Evolutionary conservation across 1,284 basidiomycete genomes (phyloP), one percentile per base, ranked within the genome.

Genomic region (Marasmius oreades): DNA sequence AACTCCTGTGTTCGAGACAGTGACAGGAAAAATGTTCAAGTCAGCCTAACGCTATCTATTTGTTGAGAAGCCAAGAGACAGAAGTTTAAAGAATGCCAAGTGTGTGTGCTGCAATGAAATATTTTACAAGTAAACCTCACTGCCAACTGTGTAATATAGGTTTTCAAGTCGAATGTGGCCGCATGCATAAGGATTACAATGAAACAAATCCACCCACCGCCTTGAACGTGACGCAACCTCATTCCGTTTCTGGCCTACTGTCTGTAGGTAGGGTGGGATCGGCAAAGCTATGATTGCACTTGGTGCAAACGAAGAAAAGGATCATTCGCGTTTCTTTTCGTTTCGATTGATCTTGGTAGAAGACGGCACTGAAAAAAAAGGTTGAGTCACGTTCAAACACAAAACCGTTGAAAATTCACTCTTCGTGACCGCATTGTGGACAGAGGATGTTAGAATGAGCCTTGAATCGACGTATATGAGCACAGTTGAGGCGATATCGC

Each of bases 331-430:
- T 96, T 66, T 95, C 92, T 65, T 91, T 92, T 53, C 94, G 86
- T 69, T 95, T 94, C 14, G 92, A 95, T 70, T 97, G 94, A 73
- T 96, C 94, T 73, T 96, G 94, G 72, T 90, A 97, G 69, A 91
- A 86, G 14, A 97, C 94, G 50, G 92, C 85, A 66, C 93, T 95
- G 64, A 34, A 60, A 58, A 18, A 55, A 57, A 46, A 58, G 34
- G 55, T 26, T 44, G 57, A 56, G 43, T 34, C 53, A 16, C 33
- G 43, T 23, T 36, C 51, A 31, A 31, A 20, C 4, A 31, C 5
- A 18, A 34, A 53, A 55, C 53, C 51, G 37, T 47, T 26, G 26
- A 24, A 36, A 36, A 47, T 14, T 20, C 67, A 90, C 90, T 92
- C 90, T 63, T 89, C 81, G 59, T 88, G 74, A 36, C 82, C 80